Conservation (phyloP, 306 rosid genomes). For the Lathyrus sativus region DNA sequence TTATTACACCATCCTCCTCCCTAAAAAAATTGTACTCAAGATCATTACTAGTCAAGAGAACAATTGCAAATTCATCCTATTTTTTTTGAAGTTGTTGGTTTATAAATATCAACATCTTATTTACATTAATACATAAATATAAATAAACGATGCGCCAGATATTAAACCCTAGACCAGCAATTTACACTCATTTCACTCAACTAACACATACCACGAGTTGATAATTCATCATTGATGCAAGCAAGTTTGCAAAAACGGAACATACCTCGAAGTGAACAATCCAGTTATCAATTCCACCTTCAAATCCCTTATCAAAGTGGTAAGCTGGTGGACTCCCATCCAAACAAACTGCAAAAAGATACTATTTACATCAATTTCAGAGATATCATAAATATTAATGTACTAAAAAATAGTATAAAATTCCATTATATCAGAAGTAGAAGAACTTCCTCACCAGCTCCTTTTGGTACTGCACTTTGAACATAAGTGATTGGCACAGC, state of each 20-base stretch:
- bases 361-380: slow-evolving; percentile 30
- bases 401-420: not conserved
- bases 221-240: too few species aligned
- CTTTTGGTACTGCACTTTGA: slow-evolving; percentile 73
- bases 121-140: too few species aligned
- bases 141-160: too few species aligned
- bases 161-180: too few species aligned
- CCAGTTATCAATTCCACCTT: slow-evolving; percentile 87
- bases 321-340: slow-evolving; percentile 98
- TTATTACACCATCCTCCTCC: slow-evolving; percentile 99
- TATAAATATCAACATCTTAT: too few species aligned
- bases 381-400: slow-evolving; percentile 9
- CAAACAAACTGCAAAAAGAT: slow-evolving; percentile 69
- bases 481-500: slow-evolving; percentile 72
- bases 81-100: too few species aligned
- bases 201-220: too few species aligned
- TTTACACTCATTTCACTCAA: too few species aligned
- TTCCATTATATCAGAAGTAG: not conserved
- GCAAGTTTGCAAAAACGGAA: slow-evolving; percentile 36
- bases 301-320: slow-evolving; percentile 69
- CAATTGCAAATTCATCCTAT: too few species aligned
- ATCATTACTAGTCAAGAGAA: slow-evolving; percentile 12
- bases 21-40: slow-evolving; percentile 42
- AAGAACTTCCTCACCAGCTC: slow-evolving; percentile 74
- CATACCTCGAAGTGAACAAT: slow-evolving; percentile 81